Percentiles rank a stretch among this genome's conserved stretches.
phyloP scores from a whole-genome alignment of 1,139 yeast species.

The Magnusiomyces ingens region DNA sequence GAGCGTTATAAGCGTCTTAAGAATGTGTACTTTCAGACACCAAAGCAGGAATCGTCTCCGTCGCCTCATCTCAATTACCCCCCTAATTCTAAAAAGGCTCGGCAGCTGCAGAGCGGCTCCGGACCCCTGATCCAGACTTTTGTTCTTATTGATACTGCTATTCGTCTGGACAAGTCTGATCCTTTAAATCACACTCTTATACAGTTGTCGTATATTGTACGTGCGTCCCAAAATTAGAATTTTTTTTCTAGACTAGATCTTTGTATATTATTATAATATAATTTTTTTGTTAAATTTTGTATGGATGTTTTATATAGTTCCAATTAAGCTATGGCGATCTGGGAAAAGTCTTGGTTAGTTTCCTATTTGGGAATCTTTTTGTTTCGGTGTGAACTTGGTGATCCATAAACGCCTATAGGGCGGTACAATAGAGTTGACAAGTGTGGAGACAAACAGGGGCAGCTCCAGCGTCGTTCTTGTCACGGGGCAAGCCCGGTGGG shows the following conservation, averaged over 20 bases:
- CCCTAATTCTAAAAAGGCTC: neutral
- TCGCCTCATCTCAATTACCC: neutral
- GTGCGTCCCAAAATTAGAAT: neutral
- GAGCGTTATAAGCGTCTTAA: neutral
- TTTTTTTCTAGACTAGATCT: neutral
- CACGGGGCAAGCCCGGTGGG: too few species aligned
- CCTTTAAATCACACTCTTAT: neutral
- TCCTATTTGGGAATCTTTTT: too few species aligned
- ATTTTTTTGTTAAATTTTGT: conserved; percentile 16
- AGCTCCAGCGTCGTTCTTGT: too few species aligned
- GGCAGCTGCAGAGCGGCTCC: neutral
- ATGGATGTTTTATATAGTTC: too few species aligned
- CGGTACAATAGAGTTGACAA: too few species aligned
- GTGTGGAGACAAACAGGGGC: too few species aligned
- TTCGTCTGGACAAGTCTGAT: conserved; percentile 1
- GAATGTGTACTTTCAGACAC: neutral
- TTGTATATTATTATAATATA: conserved; percentile 8
- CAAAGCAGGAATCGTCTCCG: neutral
- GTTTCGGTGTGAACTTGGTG: too few species aligned
- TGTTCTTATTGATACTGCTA: neutral
- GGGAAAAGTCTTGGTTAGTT: too few species aligned
- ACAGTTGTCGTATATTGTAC: neutral
- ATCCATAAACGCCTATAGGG: too few species aligned
- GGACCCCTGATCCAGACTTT: conserved; percentile 2
- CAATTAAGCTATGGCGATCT: too few species aligned